Evolutionary conservation across 768 basidiomycete genomes (phyloP), one percentile per base, ranked within the genome.

Genomic region (Serendipita sp.): DNA sequence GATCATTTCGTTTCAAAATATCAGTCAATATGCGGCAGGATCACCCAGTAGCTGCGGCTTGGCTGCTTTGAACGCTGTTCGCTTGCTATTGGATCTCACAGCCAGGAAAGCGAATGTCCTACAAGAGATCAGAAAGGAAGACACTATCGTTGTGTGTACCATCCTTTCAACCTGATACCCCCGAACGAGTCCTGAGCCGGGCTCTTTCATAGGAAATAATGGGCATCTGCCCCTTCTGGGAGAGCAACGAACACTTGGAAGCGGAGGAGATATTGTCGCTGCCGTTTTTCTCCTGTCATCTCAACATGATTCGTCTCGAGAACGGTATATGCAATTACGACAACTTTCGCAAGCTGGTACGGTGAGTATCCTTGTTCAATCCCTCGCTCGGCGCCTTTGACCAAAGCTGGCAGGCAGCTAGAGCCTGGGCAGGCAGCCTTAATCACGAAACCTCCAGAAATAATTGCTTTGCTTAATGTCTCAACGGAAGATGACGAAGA

Each of bases 361-460:
- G n/a, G 11, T 13, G 18, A 18, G 45, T 46, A 18, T 18, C 11
- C 11, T 46, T 46, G 23, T 23, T 23, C 23, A 23, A 23, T 23
- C 23, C 23, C 23, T 23, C 23, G 23, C 23, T 23, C 23, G 23
- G 23, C 23, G 23, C 23, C 23, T 23, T 23, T 23, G 23, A 23
- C 23, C 23, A 23, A 23, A 23, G 23, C 23, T 23, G 23, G 23
- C 23, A 23, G 23, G 23, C 23, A 23, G 23, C 23, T 23, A 23
- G 23, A 23, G 23, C 23, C 23, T 30, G 52, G 52, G 11, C 16
- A 32, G 30, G 79, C 79, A 63, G 75, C 74, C 41, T 76, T 86
- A 62, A 81, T 88, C 66, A 88, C 86, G 0, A 83, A 85, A 23
- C 84, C 86, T 41, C 85, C 86, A 0, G 86, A 87, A 70, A 86